Base-by-base conservation (phyloP, 345 rosid genomes). In the Punica granatum region DNA sequence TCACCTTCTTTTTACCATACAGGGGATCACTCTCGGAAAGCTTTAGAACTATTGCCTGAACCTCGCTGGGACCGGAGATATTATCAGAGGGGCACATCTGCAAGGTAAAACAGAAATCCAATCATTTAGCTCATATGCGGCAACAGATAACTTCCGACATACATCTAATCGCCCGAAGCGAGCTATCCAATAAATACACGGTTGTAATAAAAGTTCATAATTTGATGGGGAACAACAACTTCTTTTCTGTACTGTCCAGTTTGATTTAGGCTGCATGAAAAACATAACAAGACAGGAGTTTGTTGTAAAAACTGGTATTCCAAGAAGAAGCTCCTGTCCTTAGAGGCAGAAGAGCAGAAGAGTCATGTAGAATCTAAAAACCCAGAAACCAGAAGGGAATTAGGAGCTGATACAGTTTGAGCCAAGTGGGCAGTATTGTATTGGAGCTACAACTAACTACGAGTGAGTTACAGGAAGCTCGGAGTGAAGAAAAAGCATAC, bases 1-100 rank as follows among this genome's bases (percentile, higher is more conserved):
- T 76, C 36, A 89, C 92, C 93, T 86, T 83, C 82, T 89, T 89
- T 65, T 83, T 75, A 68, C 78, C 76, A 72, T 78, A 83, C 53
- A 84, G 67, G 16, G 88, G 85, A 71, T 85, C 96, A 76, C 64
- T 71, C 73, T 79, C 63, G 36, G 81, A 35, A 34, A 92, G 86
- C 74, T 85, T 81, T 69, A 92, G 73, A 71, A 76, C 74, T 31
- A 88, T 31, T 19, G 74, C 63, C 72, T 41, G 78, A 23, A 74
- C 73, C 66, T 70, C 77, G 66, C 44, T 78, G 33, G 60, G 77
- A 74, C 69, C 77, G 26, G 69, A 53, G 51, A 66, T 64, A 25
- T 65, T 75, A 63, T 49, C 62, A 23, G 70, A 73, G 59, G 77
- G 72, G 71, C 62, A 62, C n/a, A 72, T 68, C 97, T 88, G 88